phyloP scores from a whole-genome alignment of 805 yeast genomes.

The Jamesozyma rosinii region DNA sequence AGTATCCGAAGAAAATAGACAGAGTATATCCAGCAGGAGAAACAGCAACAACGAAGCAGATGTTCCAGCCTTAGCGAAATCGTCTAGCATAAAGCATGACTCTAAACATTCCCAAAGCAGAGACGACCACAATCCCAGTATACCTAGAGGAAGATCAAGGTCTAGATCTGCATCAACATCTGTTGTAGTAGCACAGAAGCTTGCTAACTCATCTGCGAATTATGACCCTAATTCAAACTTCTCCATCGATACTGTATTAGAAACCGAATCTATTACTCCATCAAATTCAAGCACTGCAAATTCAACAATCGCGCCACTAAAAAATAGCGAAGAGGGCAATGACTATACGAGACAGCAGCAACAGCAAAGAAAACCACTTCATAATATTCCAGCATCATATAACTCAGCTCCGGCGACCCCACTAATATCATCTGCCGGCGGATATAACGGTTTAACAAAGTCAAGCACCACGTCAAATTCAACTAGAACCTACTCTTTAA shows the following conservation, averaged over 20 bases:
- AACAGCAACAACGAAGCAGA: constrained; percentile 1
- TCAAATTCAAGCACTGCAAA: neutral
- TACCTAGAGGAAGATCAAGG: constrained; percentile 2
- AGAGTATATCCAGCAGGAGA: neutral
- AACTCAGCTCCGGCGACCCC: neutral
- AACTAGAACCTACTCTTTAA: constrained; percentile 5
- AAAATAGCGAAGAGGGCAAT: neutral
- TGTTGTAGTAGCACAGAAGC: neutral
- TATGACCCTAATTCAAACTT: neutral
- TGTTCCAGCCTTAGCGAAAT: neutral
- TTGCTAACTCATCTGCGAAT: neutral
- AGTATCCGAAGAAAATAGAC: constrained; percentile 17
- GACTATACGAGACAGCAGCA: neutral
- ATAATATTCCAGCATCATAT: neutral
- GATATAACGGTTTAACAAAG: neutral
- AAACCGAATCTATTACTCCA: neutral
- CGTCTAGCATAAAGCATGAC: neutral
- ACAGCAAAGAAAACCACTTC: neutral
- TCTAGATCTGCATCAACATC: constrained; percentile 4
- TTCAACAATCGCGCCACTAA: neutral
- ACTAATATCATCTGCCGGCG: neutral
- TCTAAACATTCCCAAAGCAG: neutral
- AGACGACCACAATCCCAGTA: neutral
- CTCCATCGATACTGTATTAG: constrained; percentile 10
- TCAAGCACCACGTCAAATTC: neutral